These are phyloP conservation scores for Pseudopithomyces maydicus DNA, from an alignment of 2,329 filamentous ascomycete genomes.

Conservation along the genomic window DNA sequence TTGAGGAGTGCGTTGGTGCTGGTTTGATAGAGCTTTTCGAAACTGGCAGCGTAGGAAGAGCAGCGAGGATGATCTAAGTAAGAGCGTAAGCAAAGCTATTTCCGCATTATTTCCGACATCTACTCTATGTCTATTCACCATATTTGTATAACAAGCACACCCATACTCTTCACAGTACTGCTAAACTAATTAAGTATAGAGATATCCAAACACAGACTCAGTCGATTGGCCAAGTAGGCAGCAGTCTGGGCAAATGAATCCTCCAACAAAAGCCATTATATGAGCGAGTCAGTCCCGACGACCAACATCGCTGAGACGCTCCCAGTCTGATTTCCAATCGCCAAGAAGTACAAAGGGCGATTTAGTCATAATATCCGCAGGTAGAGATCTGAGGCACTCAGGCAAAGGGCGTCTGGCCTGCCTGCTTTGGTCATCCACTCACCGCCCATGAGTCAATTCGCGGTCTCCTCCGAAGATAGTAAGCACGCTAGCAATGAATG, in stretches of 20 bases:
- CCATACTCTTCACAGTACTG: no score
- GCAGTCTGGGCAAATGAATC: no score
- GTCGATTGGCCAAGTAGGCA: no score
- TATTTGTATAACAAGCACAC: no score
- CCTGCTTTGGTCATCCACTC: background rate
- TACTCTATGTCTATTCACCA: no score
- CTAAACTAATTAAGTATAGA: no score
- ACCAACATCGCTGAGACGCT: no score
- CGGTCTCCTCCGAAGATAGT: background rate
- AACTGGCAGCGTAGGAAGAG: conserved; percentile 73
- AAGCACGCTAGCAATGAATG: background rate
- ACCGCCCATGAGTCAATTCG: background rate
- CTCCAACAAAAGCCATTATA: no score
- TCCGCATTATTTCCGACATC: no score
- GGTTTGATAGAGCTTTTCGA: conserved; percentile 76
- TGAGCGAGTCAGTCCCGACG: no score
- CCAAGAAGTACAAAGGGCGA: background rate
- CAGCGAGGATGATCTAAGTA: conserved; percentile 50
- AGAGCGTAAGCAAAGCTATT: background rate
- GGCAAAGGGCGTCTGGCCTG: background rate
- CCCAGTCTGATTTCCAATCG: background rate
- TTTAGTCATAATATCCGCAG: background rate
- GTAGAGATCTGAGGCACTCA: background rate
- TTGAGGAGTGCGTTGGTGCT: conserved; percentile 72
- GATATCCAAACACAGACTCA: no score